phyloP scores from a whole-genome alignment of 176 grass and related monocot genomes.

The Paspalum notatum region DNA sequence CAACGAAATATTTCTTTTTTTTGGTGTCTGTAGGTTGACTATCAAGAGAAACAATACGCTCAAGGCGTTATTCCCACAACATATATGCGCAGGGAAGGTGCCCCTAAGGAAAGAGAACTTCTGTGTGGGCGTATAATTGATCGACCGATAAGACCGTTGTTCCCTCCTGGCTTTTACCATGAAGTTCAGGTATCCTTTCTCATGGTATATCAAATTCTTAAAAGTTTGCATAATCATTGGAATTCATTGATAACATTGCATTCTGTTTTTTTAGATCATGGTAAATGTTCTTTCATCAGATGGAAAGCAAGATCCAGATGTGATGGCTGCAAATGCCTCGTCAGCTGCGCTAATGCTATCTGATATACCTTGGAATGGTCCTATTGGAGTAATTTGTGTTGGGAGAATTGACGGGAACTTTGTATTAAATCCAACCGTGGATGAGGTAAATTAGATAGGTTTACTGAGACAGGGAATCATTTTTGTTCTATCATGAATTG shows the following conservation, averaged over 20 bases:
- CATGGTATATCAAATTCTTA: conserved; percentile 11
- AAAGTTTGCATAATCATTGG: conserved; percentile 30
- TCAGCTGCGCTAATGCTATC: conserved; percentile 97
- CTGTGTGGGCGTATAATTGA: conserved; percentile 94
- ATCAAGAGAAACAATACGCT: conserved; percentile 97
- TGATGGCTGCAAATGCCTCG: conserved; percentile 97
- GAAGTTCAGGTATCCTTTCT: conserved; percentile 76
- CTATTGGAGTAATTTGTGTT: conserved; percentile 88
- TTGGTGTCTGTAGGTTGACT: conserved; percentile 71
- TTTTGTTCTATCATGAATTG: conserved; percentile 2
- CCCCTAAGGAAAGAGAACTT: conserved; percentile 95
- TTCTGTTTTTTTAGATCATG: conserved; percentile 60
- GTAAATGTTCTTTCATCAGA: conserved; percentile 88
- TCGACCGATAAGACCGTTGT: conserved; percentile 89
- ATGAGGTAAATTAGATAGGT: conserved; percentile 63
- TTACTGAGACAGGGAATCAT: conserved; percentile 16
- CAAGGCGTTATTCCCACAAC: conserved; percentile 97
- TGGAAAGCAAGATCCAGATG: conserved; percentile 95
- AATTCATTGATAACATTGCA: conserved; percentile 15
- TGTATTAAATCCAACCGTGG: conserved; percentile 86
- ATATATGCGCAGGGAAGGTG: conserved; percentile 98
- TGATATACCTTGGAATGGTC: conserved; percentile 97
- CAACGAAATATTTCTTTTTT: not conserved
- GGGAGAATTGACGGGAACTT: conserved; percentile 92
- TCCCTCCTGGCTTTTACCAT: conserved; percentile 94